Percentiles rank a stretch among this genome's conserved stretches.
These are phyloP conservation scores for Lyophyllum semitale DNA, from an alignment of 768 basidiomycete species.

Conservation along the genomic window DNA sequence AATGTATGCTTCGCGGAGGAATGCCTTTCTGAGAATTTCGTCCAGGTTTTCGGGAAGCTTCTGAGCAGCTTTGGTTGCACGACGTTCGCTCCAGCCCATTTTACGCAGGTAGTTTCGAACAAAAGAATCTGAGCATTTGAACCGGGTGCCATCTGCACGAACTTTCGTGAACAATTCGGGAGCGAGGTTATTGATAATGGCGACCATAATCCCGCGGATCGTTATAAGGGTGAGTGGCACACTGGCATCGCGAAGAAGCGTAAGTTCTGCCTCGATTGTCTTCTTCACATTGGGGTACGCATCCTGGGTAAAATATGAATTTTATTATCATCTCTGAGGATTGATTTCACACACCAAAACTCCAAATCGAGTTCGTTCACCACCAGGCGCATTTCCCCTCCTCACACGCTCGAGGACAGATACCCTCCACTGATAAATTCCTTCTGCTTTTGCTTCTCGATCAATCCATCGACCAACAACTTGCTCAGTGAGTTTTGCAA, in stretches of 20 bases:
- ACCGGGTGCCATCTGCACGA: constrained; percentile 29
- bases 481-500: constrained; percentile 3
- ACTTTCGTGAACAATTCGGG: constrained; percentile 16
- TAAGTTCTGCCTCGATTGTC: constrained; percentile 15
- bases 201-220: constrained; percentile 31
- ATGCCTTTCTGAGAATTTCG: constrained; percentile 9
- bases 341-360: constrained; percentile 15
- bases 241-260: constrained; percentile 19
- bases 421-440: not conserved
- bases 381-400: constrained; percentile 1
- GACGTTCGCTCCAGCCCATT: constrained; percentile 25
- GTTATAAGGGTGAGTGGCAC: constrained; percentile 23
- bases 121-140: constrained; percentile 27
- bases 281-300: constrained; percentile 17
- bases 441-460: not conserved
- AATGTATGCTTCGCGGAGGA: constrained; percentile 24
- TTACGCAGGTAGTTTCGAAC: constrained; percentile 10
- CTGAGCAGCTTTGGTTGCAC: constrained; percentile 32
- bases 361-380: constrained; percentile 15
- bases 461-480: constrained; percentile 3
- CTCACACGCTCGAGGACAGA: not conserved
- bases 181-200: constrained; percentile 15
- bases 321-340: not conserved
- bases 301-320: not conserved
- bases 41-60: constrained; percentile 3